Evolutionary conservation across 176 grass and related monocot genomes (phyloP).

Genomic region (Musa schizocarpa): DNA sequence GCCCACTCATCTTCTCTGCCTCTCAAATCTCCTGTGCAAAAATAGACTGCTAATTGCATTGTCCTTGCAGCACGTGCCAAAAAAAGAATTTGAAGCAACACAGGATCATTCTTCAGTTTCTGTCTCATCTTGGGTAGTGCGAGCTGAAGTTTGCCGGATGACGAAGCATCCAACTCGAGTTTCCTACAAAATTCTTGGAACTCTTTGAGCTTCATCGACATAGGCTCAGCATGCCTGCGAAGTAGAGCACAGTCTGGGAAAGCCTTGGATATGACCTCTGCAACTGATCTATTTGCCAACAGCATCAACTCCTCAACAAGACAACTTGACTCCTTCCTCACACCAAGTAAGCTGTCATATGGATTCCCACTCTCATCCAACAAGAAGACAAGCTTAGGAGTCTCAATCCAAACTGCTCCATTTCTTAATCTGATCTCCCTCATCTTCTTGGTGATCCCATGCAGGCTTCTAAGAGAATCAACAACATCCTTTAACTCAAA

Average conservation of each 20-base stretch:
- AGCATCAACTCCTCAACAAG: constrained; percentile 94
- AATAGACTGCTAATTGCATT: constrained; percentile 76
- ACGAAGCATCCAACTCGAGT: constrained; percentile 73
- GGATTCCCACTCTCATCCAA: constrained; percentile 78
- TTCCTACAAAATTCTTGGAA: constrained; percentile 75
- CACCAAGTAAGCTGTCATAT: constrained; percentile 52
- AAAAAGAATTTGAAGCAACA: constrained; percentile 78
- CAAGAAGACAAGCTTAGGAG: constrained; percentile 61
- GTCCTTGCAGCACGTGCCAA: constrained; percentile 85
- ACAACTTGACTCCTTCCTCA: constrained; percentile 58
- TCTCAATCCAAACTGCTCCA: constrained; percentile 74
- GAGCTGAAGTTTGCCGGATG: constrained; percentile 78
- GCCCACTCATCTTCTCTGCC: constrained; percentile 73
- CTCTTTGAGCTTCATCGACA: constrained; percentile 55
- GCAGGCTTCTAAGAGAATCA: constrained; percentile 52
- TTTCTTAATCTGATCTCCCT: constrained; percentile 73
- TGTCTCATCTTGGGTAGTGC: constrained; percentile 72
- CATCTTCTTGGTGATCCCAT: constrained; percentile 60
- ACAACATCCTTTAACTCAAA: constrained; percentile 58
- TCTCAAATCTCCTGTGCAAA: constrained; percentile 66
- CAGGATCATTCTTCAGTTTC: constrained; percentile 67
- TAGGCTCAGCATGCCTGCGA: constrained; percentile 83
- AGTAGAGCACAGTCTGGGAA: constrained; percentile 81
- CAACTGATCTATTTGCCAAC: constrained; percentile 83
- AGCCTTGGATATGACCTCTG: constrained; percentile 82